phyloP scores from a whole-genome alignment of 805 yeast species.

The Candida rishiriensis region DNA sequence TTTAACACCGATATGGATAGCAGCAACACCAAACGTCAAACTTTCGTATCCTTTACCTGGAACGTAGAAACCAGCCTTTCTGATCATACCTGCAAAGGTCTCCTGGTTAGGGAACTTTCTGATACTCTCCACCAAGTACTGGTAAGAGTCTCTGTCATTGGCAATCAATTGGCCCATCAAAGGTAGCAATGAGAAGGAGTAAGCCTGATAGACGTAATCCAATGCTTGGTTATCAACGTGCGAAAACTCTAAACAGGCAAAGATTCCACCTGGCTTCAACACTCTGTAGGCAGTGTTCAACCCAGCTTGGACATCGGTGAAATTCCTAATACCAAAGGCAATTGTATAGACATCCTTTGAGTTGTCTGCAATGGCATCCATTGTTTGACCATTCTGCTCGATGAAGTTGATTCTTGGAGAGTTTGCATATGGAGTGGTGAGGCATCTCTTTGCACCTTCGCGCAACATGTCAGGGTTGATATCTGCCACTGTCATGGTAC shows the following conservation, averaged over 20 bases:
- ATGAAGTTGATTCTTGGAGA: constrained; percentile 72
- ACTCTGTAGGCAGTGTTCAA: constrained; percentile 93
- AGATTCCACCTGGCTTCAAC: constrained; percentile 94
- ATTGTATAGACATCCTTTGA: constrained; percentile 95
- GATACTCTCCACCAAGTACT: constrained; percentile 92
- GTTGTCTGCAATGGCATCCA: constrained; percentile 78
- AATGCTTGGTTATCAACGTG: constrained; percentile 79
- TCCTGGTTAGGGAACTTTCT: constrained; percentile 90
- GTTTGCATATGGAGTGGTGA: constrained; percentile 52
- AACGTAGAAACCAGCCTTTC: constrained; percentile 89
- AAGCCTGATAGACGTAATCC: constrained; percentile 76
- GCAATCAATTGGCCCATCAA: constrained; percentile 95
- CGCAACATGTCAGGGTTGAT: constrained; percentile 93
- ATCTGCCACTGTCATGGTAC: constrained; percentile 88
- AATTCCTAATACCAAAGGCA: constrained; percentile 96
- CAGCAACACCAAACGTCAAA: constrained; percentile 91
- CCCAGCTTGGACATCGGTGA: constrained; percentile 92
- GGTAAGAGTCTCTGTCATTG: constrained; percentile 93
- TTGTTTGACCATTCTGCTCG: constrained; percentile 88
- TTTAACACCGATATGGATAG: constrained; percentile 93
- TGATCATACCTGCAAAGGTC: constrained; percentile 83
- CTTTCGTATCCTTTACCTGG: constrained; percentile 92
- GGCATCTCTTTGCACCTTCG: constrained; percentile 82
- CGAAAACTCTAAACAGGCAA: constrained; percentile 93
- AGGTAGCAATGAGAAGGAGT: constrained; percentile 85